Base-by-base conservation (phyloP, 169 alveolate genomes). In the Perkinsus olseni region DNA sequence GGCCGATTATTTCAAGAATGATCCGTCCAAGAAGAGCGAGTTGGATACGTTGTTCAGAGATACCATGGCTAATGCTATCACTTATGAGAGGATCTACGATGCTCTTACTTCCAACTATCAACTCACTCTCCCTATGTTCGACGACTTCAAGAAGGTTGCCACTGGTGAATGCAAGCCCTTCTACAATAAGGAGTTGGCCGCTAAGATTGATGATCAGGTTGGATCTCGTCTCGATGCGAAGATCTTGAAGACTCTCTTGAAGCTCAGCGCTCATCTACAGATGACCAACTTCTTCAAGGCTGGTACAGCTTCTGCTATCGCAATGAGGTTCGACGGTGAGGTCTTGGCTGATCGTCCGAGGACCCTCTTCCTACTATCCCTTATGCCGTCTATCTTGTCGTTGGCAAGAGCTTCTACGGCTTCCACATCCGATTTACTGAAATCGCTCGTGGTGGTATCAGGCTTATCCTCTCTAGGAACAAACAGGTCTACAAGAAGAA, bases 371-470 rank as follows among this genome's bases (percentile, higher is more conserved):
- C 97, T 51, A 94, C 94, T 36, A 93, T 93, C 39, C 97, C 98
- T 34, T 95, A 95, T 92, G 95, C 96, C 39, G 95, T 97, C 34
- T 96, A 95, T 45, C 94, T 97, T 95, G 93, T 96, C 0, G 93
- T 96, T 51, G 98, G 98, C 0, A 96, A 96, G 6, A 95, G 94
- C 94, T 97, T 97, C 95, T 94, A 95, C 93, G 98, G 98, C 39
- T 97, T 96, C 92, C 98, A 97, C 94, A 96, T 96, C 74, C 93
- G 97, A 38, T 97, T 97, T 94, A 95, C 96, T 36, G 97, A 95
- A 74, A 96, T 97, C 34, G 95, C 98, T 34, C 93, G 98, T 24
- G 98, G 98, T 36, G 98, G 98, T 0, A 95, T 97, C 92, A 91
- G 98, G 93, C 95, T 96, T 20, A 97, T 97, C 38, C 96, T 95